These are phyloP conservation scores for Ottelia alismoides DNA, from an alignment of 106 monocot genomes.

Conservation along the genomic window DNA sequence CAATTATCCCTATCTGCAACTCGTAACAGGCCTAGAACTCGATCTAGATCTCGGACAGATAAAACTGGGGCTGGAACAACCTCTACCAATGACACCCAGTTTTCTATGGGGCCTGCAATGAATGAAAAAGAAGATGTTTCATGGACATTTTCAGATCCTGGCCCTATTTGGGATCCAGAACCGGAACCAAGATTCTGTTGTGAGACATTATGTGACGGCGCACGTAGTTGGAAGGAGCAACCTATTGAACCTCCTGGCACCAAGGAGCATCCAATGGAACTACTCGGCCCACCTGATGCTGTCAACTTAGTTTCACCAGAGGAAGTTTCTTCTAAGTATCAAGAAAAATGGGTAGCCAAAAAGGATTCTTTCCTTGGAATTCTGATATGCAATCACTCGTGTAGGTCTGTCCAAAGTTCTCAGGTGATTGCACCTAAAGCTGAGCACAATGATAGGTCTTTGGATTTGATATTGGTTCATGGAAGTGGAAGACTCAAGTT, in stretches of 20 bases:
- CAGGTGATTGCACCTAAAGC: conserved; percentile 87
- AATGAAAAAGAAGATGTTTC: conserved; percentile 80
- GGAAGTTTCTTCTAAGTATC: conserved; percentile 31
- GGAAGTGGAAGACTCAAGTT: conserved; percentile 75
- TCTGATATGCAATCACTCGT: conserved; percentile 83
- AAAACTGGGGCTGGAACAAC: conserved; percentile 51
- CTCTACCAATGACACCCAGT: conserved; percentile 45
- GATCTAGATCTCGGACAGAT: conserved; percentile 73
- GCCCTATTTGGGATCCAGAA: conserved; percentile 26
- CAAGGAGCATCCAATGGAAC: too few species aligned
- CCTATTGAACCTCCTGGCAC: conserved; percentile 43
- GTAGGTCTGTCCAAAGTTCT: conserved; percentile 86
- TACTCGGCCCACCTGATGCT: too few species aligned
- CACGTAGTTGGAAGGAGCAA: too few species aligned
- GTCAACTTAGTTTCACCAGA: conserved; percentile 17
- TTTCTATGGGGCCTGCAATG: conserved; percentile 39
- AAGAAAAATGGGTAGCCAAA: conserved; percentile 68
- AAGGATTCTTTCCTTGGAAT: conserved; percentile 80
- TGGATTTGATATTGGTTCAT: conserved; percentile 76
- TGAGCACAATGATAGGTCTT: conserved; percentile 59
- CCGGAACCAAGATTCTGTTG: conserved; percentile 39
- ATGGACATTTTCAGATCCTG: conserved; percentile 71
- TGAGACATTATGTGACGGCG: too few species aligned
- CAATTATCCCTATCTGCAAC: conserved; percentile 41
- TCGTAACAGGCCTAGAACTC: conserved; percentile 76